Percentiles rank a stretch among this genome's conserved stretches.
phyloP scores from a whole-genome alignment of 306 rosid species.

The Hippophae tibetana region DNA sequence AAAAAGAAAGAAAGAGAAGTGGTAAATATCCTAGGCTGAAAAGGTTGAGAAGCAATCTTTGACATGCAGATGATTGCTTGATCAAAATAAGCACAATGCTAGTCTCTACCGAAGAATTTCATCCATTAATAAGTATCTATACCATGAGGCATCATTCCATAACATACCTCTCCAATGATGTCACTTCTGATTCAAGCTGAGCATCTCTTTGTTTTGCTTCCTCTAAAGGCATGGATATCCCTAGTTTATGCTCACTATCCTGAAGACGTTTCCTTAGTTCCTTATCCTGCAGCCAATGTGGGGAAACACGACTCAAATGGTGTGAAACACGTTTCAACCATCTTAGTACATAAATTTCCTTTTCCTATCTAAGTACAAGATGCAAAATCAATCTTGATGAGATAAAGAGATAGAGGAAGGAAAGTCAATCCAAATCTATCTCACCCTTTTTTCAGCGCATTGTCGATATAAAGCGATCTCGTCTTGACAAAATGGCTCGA shows the following conservation, averaged over 20 bases:
- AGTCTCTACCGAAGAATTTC: not conserved
- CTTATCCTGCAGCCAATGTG: slow-evolving; percentile 43
- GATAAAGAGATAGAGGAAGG: not conserved
- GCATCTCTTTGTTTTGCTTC: slow-evolving; percentile 71
- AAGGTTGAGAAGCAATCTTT: no score
- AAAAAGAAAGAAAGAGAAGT: no score
- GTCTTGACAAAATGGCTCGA: slow-evolving; percentile 95
- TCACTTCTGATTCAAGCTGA: slow-evolving; percentile 77
- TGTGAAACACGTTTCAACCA: slow-evolving; percentile 2
- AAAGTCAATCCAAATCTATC: slow-evolving; percentile 12
- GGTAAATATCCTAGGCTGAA: no score
- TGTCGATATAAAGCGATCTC: slow-evolving; percentile 71
- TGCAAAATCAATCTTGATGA: slow-evolving; percentile 10
- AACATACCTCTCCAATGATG: slow-evolving; percentile 66
- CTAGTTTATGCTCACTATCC: slow-evolving; percentile 78
- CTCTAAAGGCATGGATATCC: slow-evolving; percentile 79
- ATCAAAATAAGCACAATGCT: not conserved
- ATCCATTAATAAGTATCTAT: slow-evolving; percentile 1
- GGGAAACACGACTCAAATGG: slow-evolving; percentile 3
- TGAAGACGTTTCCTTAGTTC: slow-evolving; percentile 67
- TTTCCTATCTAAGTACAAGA: not conserved
- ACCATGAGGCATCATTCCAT: slow-evolving; percentile 4
- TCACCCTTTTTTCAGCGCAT: slow-evolving; percentile 80
- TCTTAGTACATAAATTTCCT: not conserved
- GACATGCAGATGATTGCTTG: no score